Conservation (phyloP, 208 protist species). For the Wallacemonas sp. region DNA sequence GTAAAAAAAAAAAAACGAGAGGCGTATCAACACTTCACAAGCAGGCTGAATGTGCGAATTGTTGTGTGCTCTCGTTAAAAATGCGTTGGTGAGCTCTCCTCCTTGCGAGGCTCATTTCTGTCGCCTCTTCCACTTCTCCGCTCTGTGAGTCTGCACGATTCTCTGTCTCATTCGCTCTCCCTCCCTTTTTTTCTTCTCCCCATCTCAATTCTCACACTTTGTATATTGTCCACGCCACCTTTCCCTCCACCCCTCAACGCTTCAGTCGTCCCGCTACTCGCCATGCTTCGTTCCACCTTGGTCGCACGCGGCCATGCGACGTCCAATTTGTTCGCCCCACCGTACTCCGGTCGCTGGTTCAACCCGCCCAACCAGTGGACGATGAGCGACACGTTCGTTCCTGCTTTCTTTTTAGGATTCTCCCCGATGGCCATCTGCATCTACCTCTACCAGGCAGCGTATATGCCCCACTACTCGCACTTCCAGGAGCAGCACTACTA, state of each 20-base stretch:
- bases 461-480: constrained; percentile 91
- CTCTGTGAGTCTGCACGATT: no score
- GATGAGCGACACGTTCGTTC: constrained; percentile 87
- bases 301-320: constrained; percentile 77
- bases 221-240: no score
- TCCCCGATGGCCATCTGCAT: constrained; percentile 78
- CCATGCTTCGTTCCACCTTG: constrained; percentile 78
- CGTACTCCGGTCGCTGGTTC: constrained; percentile 89
- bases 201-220: no score
- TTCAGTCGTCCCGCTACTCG: no score
- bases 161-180: constrained; percentile 9
- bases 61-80: no score
- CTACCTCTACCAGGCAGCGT: constrained; percentile 87
- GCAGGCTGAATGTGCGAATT: no score
- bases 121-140: neutral
- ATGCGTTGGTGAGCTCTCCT: no score
- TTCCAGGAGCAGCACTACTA: constrained; percentile 93
- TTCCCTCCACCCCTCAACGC: no score
- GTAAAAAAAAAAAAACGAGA: constrained; percentile 4
- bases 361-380: constrained; percentile 93
- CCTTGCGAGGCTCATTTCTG: neutral
- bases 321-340: constrained; percentile 87
- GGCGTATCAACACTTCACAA: neutral
- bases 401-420: constrained; percentile 79
- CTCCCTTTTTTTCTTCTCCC: constrained; percentile 4